Evolutionary conservation across 139 green algal genomes (phyloP).

Genomic region (Closterium sp.): DNA sequence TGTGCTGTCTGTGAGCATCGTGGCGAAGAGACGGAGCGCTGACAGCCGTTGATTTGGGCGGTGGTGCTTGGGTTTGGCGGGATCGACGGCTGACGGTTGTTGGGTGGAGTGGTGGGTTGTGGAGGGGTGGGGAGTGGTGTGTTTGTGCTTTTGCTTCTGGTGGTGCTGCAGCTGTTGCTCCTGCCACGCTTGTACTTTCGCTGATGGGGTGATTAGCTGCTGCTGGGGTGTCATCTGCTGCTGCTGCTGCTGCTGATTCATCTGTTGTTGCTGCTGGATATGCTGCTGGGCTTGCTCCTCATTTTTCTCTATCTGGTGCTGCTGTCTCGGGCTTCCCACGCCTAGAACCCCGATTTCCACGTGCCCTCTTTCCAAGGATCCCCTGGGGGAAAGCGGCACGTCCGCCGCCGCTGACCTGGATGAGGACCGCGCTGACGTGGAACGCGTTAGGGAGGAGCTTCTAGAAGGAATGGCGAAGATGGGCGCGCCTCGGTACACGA

Average conservation of each 20-base stretch:
- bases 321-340: too few species aligned
- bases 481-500: not conserved
- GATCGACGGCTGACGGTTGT: not conserved
- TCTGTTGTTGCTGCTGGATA: too few species aligned
- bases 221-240: too few species aligned
- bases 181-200: not conserved
- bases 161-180: not conserved
- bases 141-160: not conserved
- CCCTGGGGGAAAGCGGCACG: not conserved
- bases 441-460: not conserved
- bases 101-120: not conserved
- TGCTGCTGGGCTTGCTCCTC: not conserved
- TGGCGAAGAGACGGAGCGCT: not conserved
- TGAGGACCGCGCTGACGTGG: not conserved
- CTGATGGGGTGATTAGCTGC: not conserved
- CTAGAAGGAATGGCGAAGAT: not conserved
- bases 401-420: not conserved
- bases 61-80: not conserved
- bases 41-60: not conserved
- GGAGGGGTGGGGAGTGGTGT: not conserved
- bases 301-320: too few species aligned
- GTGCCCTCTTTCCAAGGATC: not conserved
- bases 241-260: too few species aligned
- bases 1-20: not conserved
- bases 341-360: too few species aligned